phyloP scores from a whole-genome alignment of 176 grass and related monocot genomes.

The Oryza nivara region DNA sequence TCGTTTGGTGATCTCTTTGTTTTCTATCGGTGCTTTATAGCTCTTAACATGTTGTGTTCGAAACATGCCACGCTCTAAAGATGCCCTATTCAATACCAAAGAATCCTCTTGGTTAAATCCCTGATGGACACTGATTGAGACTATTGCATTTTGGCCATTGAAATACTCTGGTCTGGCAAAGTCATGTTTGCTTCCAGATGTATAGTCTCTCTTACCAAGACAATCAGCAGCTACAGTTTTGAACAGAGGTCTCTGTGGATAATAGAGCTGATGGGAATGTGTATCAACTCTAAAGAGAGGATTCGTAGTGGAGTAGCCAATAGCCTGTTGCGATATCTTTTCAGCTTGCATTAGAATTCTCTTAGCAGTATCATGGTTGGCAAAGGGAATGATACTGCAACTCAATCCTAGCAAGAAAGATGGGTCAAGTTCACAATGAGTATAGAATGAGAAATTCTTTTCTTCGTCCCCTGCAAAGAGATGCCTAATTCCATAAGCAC shows the following conservation, averaged over 20 bases:
- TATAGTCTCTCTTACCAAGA: constrained; percentile 51
- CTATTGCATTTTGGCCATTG: constrained; percentile 92
- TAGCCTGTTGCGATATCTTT: constrained; percentile 85
- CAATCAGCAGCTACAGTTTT: constrained; percentile 76
- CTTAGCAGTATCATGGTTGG: constrained; percentile 73
- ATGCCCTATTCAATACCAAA: constrained; percentile 83
- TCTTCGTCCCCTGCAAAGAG: constrained; percentile 50
- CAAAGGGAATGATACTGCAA: constrained; percentile 85
- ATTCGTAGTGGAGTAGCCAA: constrained; percentile 82
- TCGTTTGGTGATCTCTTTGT: constrained; percentile 64
- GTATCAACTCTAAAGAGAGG: constrained; percentile 65
- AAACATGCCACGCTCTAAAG: constrained; percentile 87
- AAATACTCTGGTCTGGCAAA: constrained; percentile 70
- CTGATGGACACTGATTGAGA: constrained; percentile 77
- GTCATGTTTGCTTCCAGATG: constrained; percentile 48
- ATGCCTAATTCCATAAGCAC: constrained; percentile 69
- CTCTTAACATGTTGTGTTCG: constrained; percentile 70
- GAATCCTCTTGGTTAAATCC: constrained; percentile 97
- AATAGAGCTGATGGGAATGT: constrained; percentile 77
- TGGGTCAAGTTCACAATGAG: constrained; percentile 81
- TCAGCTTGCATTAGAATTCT: constrained; percentile 81
- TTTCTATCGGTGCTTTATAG: constrained; percentile 78
- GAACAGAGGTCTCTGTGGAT: constrained; percentile 88
- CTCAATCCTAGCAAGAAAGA: constrained; percentile 88
- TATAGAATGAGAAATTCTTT: constrained; percentile 51